A percentile compares a stretch with the other conserved stretches of the same genome.
These are phyloP conservation scores for Pythium vanterpoolii DNA, from an alignment of 352 stramenopile genomes.

Conservation along the genomic window DNA sequence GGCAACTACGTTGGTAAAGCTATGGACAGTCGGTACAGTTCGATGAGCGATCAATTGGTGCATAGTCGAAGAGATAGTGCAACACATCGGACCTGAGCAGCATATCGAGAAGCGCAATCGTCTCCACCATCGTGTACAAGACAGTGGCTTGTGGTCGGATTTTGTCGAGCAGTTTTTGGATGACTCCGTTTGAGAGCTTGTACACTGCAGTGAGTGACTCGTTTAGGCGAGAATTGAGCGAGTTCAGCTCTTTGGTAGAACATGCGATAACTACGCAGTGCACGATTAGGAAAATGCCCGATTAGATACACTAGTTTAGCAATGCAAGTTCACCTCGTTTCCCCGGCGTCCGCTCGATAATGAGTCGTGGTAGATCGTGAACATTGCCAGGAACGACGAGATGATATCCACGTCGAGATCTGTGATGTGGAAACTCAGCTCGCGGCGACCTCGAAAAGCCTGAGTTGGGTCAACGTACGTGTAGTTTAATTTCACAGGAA, in stretches of 20 bases:
- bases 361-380: constrained; percentile 46
- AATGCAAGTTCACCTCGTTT: constrained; percentile 48
- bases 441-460: background rate
- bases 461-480: constrained; percentile 40
- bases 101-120: constrained; percentile 90
- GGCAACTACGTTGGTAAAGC: constrained; percentile 87
- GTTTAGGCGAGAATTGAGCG: constrained; percentile 75
- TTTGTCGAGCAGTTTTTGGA: constrained; percentile 79
- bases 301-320: background rate
- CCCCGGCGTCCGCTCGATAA: constrained; percentile 64
- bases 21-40: constrained; percentile 15
- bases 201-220: constrained; percentile 86
- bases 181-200: constrained; percentile 83
- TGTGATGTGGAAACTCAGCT: constrained; percentile 16
- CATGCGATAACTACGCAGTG: constrained; percentile 61
- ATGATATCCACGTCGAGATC: constrained; percentile 68
- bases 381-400: constrained; percentile 53
- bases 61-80: background rate
- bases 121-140: constrained; percentile 88
- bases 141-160: constrained; percentile 66
- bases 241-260: constrained; percentile 85
- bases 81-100: constrained; percentile 63
- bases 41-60: background rate
- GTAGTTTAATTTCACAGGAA: constrained; percentile 72
- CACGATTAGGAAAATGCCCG: background rate